Evolutionary conservation across 208 protist species (phyloP), one percentile per base, ranked within the genome.

Genomic region (Leishmania mexicana): DNA sequence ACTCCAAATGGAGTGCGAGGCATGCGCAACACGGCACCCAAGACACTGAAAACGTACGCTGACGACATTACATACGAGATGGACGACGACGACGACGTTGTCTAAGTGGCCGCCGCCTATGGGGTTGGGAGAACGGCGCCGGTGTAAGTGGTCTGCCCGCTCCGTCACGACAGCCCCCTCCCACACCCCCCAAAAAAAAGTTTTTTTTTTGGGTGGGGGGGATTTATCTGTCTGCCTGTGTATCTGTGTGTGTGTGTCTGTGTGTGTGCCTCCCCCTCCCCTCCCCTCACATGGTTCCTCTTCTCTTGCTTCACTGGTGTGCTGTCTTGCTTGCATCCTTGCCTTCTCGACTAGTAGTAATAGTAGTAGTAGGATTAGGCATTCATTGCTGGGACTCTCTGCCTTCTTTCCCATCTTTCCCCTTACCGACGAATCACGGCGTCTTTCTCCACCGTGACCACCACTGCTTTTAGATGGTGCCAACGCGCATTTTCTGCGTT

Each of bases 1-100:
- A 93, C 89, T 2, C 72, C 87, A 8, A 87, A 84, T 47, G 87
- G 87, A 28, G 88, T 93, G 10, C 87, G 87, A 47, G 84, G 85
- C 4, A 53, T 58, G 49, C 75, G 81, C 71, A 81, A 75, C 38
- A 38, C 53, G 42, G 45, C 80, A 21, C 76, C 65, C 47, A 65
- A 77, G 24, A 87, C 80, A 42, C 73, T 75, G 31, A 65, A 79
- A 38, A 79, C 80, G 35, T 81, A 74, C 62, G 76, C 54, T 28
- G 81, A 81, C 28, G 83, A 85, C 47, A 65, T 82, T 74, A 85
- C 83, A 15, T 81, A 85, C 24, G 83, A 85, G 35, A 68, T 57
- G 57, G 74, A 60, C 6, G 77, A 85, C 35, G 77, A 74, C n/a
- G 83, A 85, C 19, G 78, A 82, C 51, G 83, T 82, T 31, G 1